Percentiles rank a stretch among this genome's conserved stretches.
These are phyloP conservation scores for Geoglossum cookeanum DNA, from an alignment of 2,329 filamentous ascomycete species.

Conservation along the genomic window DNA sequence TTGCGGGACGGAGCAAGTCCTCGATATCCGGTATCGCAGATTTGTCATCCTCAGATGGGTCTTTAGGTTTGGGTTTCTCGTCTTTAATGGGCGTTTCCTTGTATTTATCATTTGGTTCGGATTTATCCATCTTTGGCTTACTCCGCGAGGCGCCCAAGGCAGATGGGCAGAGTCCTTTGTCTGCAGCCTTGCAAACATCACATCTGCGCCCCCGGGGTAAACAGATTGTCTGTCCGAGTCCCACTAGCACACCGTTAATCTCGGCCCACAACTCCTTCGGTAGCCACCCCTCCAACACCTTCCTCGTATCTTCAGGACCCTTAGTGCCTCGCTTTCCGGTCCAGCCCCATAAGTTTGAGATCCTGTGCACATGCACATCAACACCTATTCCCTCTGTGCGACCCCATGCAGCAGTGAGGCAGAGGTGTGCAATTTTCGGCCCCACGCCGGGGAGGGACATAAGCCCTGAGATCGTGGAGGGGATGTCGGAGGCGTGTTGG, in stretches of 20 bases:
- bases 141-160: conserved; percentile 10
- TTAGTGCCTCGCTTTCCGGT: conserved; percentile 29
- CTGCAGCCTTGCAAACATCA: conserved; percentile 66
- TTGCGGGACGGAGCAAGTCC: neutral
- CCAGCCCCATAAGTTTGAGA: conserved; percentile 91
- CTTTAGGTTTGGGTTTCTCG: neutral
- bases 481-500: conserved; percentile 49
- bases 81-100: neutral
- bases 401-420: conserved; percentile 58
- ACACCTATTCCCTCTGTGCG: conserved; percentile 65
- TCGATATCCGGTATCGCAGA: neutral
- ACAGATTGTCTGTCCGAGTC: conserved; percentile 73
- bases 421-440: conserved; percentile 88
- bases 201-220: conserved; percentile 62
- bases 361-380: conserved; percentile 86
- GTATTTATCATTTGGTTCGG: neutral
- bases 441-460: conserved; percentile 69
- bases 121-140: conserved; percentile 12
- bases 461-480: conserved; percentile 55
- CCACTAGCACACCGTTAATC: conserved; percentile 78
- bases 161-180: conserved; percentile 50
- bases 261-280: conserved; percentile 75
- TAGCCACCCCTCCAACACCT: conserved; percentile 61
- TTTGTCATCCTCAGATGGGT: neutral
- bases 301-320: conserved; percentile 64